Evolutionary conservation across 2,329 filamentous ascomycete species (phyloP), one percentile per base, ranked within the genome.

Genomic region (Colletotrichum trifolii): DNA sequence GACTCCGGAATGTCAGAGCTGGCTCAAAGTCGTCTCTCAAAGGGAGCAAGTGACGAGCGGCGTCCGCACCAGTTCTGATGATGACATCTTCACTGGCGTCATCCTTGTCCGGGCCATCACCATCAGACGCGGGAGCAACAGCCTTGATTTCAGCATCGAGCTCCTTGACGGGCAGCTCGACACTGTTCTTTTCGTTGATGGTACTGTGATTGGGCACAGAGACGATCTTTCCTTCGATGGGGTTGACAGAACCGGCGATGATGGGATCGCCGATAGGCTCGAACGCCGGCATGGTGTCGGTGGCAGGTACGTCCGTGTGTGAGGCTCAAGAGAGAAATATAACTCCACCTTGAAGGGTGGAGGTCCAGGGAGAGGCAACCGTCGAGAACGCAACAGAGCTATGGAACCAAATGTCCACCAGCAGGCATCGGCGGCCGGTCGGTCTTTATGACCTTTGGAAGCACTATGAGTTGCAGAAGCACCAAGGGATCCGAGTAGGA

Each of bases 1-100:
- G 64, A 54, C 82, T 81, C 43, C 85, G 82, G 63, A 87, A 84
- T 0, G 84, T 87, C 67, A 88, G 69, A 3, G 83, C 75, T 1
- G 73, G 72, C 35, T 87, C 82, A n/a, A 73, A 71, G 59, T 88
- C 85, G 68, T 88, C 85, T 5, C 85, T 78, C 57, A 86, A 64
- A 0, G 85, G 77, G 3, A 87, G 71, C 25, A 87, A 70, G 56
- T 86, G 77, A 1, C 66, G 60, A 5, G 85, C 77, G 0, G 83
- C 85, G 70, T 87, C 85, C 8, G 78, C 73, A 55, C 84, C 85
- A 0, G 82, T 85, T 65, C 83, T 60, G 58, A 87, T 86, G 68
- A 86, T 79, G 12, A 69, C 74, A 33, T 81, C 77, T 53, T 79
- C 76, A 38, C 74, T 75, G 0, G 76, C 74, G 2, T 74, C 61